Base-by-base conservation (phyloP, 805 yeast species). In the Spathaspora passalidarum region DNA sequence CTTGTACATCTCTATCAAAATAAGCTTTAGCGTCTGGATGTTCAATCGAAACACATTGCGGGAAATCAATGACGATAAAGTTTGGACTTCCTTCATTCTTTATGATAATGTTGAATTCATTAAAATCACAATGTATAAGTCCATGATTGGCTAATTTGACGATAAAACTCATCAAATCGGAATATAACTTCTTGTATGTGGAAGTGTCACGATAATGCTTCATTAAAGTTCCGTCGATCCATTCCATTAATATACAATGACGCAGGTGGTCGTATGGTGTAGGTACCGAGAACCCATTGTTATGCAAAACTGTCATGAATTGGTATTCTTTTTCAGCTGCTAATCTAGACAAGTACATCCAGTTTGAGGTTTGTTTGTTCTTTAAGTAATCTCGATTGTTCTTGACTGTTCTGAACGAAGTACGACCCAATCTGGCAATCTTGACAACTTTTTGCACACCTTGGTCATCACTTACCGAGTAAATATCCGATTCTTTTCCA, bases 401-500 rank as follows among this genome's bases (percentile, higher is more conserved):
- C 66, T 90, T 91, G 37, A 94, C 96, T 0, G 96, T 86, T 53
- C 86, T 80, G 69, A 94, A 94, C 4, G 97, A 90, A 1, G 92
- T 87, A 61, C 99, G 81, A 26, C 99, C 99, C 48, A 94, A 73
- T 54, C 99, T 78, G 66, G 91, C 97, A 32, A 94, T 85, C 64
- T 94, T 94, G 60, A 94, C 68, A 14, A 91, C 96, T 56, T 80
- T 78, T 44, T 80, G 78, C 16, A 50, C 52, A 0, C 92, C 94
- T 17, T 76, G 60, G 10, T 75, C 69, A 57, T 86, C 91, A 47
- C 84, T 82, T 1, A 87, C 91, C 10, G 91, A 78, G 63, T 86
- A 89, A 57, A 94, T 91, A 69, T 94, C 99, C 2, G 97, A 90
- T 66, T 94, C 99, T 61, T 94, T 94, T 57, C 99, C 99, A 43